Evolutionary conservation across 2,329 filamentous ascomycete genomes (phyloP), one percentile per base, ranked within the genome.

Genomic region (Colletotrichum sublineola): DNA sequence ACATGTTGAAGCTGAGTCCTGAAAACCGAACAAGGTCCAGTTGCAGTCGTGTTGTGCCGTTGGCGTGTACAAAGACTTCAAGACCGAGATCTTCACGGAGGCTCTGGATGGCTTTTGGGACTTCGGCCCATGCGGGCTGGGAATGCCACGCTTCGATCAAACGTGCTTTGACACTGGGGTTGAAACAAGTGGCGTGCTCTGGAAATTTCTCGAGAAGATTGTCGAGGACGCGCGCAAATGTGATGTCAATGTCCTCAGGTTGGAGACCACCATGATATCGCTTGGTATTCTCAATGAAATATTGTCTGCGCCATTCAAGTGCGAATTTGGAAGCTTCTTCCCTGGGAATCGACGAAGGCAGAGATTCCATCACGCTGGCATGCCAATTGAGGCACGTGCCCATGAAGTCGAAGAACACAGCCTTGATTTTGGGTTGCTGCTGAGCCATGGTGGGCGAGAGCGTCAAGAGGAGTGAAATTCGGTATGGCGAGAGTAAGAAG

Each of bases 361-460:
- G 75, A 3, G 80, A 76, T 24, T 76, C 38, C n/a, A 81, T 74
- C 12, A 84, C 79, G 48, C 81, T 80, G 58, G 76, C 78, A 71
- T 89, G 86, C 87, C 86, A 89, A 77, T 90, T 83, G 3, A 87
- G 85, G 73, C 87, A 89, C 36, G 87, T 89, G 33, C 88, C 87
- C 87, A 89, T 89, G 75, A 89, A 86, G 78, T 89, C 86, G 78
- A 89, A 89, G 74, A 88, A 84, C 53, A 88, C 80, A 3, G 85
- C 86, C 77, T 84, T 86, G 69, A 84, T 24, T 14, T 24, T n/a
- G 38, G 44, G 36, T 36, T 50, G 29, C 42, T 62, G 50, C 2
- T 18, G 20, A 29, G 38, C 44, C 55, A 67, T 67, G 36, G 31
- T 46, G 20, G 15, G 18, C 2, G 18, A 31, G 9, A 8, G 7